phyloP scores from a whole-genome alignment of 129 eudicot species.

The Lactuca saligna region DNA sequence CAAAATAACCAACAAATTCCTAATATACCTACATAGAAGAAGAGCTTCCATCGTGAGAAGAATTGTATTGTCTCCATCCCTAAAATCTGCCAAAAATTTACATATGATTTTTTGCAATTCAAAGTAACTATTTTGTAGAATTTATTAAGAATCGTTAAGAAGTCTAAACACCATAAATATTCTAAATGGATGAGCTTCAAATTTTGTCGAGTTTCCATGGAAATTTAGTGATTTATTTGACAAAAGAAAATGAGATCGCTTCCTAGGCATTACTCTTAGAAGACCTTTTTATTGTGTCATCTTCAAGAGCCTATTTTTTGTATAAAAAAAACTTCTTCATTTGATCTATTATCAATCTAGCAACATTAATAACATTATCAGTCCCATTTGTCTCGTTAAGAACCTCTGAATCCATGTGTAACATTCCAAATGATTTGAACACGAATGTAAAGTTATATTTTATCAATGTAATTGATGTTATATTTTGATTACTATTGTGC shows the following conservation, averaged over 20 bases:
- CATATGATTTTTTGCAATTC: too few species aligned
- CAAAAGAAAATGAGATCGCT: conserved; percentile 62
- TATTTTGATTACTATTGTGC: too few species aligned
- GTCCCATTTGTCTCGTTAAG: conserved; percentile 73
- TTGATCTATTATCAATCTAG: conserved; percentile 37
- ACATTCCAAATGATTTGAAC: too few species aligned
- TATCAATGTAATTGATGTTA: too few species aligned
- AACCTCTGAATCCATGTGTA: too few species aligned
- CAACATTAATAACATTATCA: conserved; percentile 47
- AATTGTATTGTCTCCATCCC: conserved; percentile 44
- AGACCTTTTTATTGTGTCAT: conserved; percentile 70
- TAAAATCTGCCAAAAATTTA: conserved; percentile 46
- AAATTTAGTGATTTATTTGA: conserved; percentile 82
- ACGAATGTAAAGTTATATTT: too few species aligned
- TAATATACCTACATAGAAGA: conserved; percentile 38
- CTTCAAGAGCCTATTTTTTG: conserved; percentile 62
- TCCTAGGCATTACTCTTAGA: conserved; percentile 68
- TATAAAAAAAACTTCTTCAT: conserved; percentile 46
- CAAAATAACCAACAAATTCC: too few species aligned
- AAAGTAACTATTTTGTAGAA: too few species aligned
- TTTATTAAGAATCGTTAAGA: conserved; percentile 63
- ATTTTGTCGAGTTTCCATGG: conserved; percentile 85
- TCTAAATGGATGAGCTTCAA: conserved; percentile 89
- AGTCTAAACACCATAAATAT: conserved; percentile 88
- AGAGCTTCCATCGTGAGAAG: conserved; percentile 62